Evolutionary conservation across 495 filamentous ascomycete species (phyloP), one percentile per base, ranked within the genome.

Genomic region (Penicillium parvum): DNA sequence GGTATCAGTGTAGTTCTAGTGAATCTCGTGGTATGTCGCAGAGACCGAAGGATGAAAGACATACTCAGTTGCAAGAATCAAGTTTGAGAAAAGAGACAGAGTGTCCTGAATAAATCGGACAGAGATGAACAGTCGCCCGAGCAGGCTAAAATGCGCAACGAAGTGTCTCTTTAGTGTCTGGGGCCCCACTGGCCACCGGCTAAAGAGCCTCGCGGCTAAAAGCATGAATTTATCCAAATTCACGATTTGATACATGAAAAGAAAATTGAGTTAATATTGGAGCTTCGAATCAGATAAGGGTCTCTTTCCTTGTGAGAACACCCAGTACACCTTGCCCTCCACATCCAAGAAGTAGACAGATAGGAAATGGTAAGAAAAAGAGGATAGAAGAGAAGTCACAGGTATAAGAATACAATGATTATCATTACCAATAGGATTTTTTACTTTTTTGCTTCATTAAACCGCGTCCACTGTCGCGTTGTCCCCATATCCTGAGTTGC

Each of bases 401-500:
- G 37, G 52, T 53, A 61, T 47, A 55, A 50, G 33, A 42, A 37
- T 55, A 60, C 37, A 47, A 61, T 40, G 43, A 61, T 56, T 58
- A 61, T 59, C 49, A 61, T 58, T 58, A 59, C 34, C 42, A 57
- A 47, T 53, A 49, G 28, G 21, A 25, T 52, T 46, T 44, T 43
- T 32, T 36, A 19, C 15, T 21, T 43, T 26, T 36, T 17, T 18
- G 16, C 32, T 16, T 42, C 43, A 32, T 61, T 57, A 64, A 33
- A 59, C 58, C 7, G 63, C 57, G 46, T 71, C 63, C 40, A 68
- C 63, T 21, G 63, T 32, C 32, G 51, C 50, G 34, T 52, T 59
- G 29, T 69, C 67, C 5, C 49, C 45, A 49, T 68, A 71, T 23
- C 52, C 41, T 7, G 48, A 28, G 30, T 43, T 57, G 3, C 52